phyloP scores from a whole-genome alignment of 164 flowering plant species.

The Stephania cephalantha region DNA sequence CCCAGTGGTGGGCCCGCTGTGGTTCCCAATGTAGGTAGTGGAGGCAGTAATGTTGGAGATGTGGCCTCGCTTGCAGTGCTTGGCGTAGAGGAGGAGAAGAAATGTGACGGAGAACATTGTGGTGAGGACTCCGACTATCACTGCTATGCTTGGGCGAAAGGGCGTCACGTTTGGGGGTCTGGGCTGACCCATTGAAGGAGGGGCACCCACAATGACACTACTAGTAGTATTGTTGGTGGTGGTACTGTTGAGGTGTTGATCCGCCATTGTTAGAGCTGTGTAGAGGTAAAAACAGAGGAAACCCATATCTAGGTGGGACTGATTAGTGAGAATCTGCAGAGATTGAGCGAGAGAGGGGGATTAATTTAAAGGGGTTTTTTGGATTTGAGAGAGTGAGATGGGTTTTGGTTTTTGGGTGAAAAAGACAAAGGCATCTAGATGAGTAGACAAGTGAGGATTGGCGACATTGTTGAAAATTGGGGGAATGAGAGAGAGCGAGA shows the following conservation, averaged over 20 bases:
- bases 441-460: background rate
- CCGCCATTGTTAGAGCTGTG: background rate
- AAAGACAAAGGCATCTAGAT: constrained; percentile 22
- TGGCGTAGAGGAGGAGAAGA: constrained; percentile 74
- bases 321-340: background rate
- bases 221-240: background rate
- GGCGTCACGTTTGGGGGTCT: constrained; percentile 19
- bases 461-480: background rate
- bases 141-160: constrained; percentile 57
- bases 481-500: background rate
- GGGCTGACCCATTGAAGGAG: background rate
- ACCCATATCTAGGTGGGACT: constrained; percentile 9
- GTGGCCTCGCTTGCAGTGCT: constrained; percentile 51
- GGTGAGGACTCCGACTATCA: constrained; percentile 59
- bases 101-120: constrained; percentile 68
- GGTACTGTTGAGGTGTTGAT: background rate
- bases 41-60: background rate
- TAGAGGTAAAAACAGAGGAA: background rate
- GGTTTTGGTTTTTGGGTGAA: constrained; percentile 8
- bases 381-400: background rate
- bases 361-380: background rate
- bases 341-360: background rate
- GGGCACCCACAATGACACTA: background rate
- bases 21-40: background rate
- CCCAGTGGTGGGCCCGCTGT: no score